A percentile compares a stretch with the other conserved stretches of the same genome.
These are phyloP conservation scores for Metahyphopichia silvanorum DNA, from an alignment of 805 yeast species.

Conservation along the genomic window DNA sequence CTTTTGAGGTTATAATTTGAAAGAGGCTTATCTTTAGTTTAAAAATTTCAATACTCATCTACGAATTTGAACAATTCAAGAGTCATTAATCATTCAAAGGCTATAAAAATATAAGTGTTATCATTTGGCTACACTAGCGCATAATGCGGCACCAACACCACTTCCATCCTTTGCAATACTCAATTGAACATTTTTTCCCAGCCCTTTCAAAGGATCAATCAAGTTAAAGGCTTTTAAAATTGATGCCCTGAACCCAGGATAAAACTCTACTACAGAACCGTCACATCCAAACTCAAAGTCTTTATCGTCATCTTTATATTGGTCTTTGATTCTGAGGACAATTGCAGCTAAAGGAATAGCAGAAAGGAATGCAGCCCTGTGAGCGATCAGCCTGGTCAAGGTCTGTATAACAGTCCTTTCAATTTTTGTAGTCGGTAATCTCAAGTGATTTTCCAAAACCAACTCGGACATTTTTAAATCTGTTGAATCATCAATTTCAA, in stretches of 20 bases:
- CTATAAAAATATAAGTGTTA: too few species aligned
- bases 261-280: slow-evolving; percentile 90
- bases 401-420: slow-evolving; percentile 75
- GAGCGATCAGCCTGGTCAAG: slow-evolving; percentile 74
- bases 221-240: slow-evolving; percentile 73
- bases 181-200: slow-evolving; percentile 70
- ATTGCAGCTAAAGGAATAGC: slow-evolving; percentile 90
- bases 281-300: slow-evolving; percentile 94
- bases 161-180: slow-evolving; percentile 92
- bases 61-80: background rate
- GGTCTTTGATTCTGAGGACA: slow-evolving; percentile 62
- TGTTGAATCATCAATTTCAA: slow-evolving; percentile 81
- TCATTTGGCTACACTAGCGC: slow-evolving; percentile 53
- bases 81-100: background rate
- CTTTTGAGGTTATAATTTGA: too few species aligned
- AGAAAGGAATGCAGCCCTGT: slow-evolving; percentile 85
- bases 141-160: slow-evolving; percentile 95
- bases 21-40: too few species aligned
- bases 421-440: slow-evolving; percentile 63
- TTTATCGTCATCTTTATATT: slow-evolving; percentile 45
- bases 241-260: slow-evolving; percentile 84
- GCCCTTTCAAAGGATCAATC: slow-evolving; percentile 69
- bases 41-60: background rate
- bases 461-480: slow-evolving; percentile 68
- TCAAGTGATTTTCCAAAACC: slow-evolving; percentile 59